These are phyloP conservation scores for Casuarina glauca DNA, from an alignment of 306 rosid genomes.

Conservation along the genomic window DNA sequence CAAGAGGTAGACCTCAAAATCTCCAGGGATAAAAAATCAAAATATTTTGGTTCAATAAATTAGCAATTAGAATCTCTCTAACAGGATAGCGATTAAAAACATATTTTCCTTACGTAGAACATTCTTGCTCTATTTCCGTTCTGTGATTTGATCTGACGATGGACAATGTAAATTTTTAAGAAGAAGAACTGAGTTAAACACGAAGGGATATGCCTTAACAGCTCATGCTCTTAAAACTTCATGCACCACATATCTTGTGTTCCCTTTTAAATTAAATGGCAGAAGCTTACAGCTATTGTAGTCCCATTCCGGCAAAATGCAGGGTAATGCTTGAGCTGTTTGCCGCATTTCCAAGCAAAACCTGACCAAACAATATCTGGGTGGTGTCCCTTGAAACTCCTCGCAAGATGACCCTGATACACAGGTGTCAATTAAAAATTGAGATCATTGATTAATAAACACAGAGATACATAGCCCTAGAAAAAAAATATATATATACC, in stretches of 20 bases:
- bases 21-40: too few relatives aligned
- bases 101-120: not conserved
- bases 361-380: slow-evolving; percentile 96
- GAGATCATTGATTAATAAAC: slow-evolving; percentile 20
- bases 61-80: not conserved
- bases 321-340: slow-evolving; percentile 92
- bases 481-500: slow-evolving; percentile 35
- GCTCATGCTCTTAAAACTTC: not conserved
- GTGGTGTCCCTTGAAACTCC: slow-evolving; percentile 54
- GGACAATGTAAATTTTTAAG: not conserved
- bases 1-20: not conserved
- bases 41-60: too few relatives aligned
- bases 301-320: slow-evolving; percentile 83
- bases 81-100: not conserved
- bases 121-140: not conserved
- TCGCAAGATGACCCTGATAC: slow-evolving; percentile 53
- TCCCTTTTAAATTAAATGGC: slow-evolving; percentile 6
- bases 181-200: not conserved
- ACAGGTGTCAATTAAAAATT: slow-evolving; percentile 22
- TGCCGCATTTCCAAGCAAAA: slow-evolving; percentile 86
- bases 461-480: not conserved
- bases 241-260: not conserved
- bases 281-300: slow-evolving; percentile 69
- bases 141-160: not conserved
- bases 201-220: not conserved